A percentile compares a stretch with the other conserved stretches of the same genome.
These are phyloP conservation scores for Apium graveolens DNA, from an alignment of 129 eudicot species.

Conservation along the genomic window DNA sequence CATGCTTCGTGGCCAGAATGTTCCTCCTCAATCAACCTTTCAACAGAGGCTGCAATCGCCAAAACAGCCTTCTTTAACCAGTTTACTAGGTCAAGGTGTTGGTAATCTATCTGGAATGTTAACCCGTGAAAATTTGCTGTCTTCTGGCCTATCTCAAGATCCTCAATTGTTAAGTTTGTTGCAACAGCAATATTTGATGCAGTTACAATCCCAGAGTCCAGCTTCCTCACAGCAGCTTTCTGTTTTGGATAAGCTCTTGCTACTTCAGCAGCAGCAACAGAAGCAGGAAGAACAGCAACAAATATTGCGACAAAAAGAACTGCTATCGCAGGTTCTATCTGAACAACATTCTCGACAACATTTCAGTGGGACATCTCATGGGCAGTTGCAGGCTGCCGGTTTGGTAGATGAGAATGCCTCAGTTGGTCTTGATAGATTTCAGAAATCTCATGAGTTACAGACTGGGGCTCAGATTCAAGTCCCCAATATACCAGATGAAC, in stretches of 20 bases:
- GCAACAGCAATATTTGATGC: constrained; percentile 77
- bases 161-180: constrained; percentile 56
- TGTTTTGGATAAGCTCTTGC: constrained; percentile 53
- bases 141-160: constrained; percentile 68
- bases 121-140: constrained; percentile 48
- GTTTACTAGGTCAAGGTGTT: constrained; percentile 35
- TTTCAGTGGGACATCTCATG: constrained; percentile 41
- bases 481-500: constrained; percentile 26
- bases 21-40: constrained; percentile 44
- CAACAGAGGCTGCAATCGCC: constrained; percentile 57
- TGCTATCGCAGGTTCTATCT: constrained; percentile 55
- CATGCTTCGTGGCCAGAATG: constrained; percentile 34
- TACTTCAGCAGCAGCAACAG: constrained; percentile 68
- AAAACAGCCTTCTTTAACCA: constrained; percentile 31
- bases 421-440: constrained; percentile 34
- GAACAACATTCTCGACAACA: constrained; percentile 51
- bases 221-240: constrained; percentile 57
- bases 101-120: constrained; percentile 32
- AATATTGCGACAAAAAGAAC: constrained; percentile 49
- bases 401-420: constrained; percentile 34
- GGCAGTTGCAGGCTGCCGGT: constrained; percentile 39
- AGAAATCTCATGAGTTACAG: constrained; percentile 43
- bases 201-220: constrained; percentile 50
- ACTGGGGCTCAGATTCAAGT: constrained; percentile 44
- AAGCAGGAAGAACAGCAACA: constrained; percentile 62